Base-by-base conservation (phyloP, 2,329 filamentous ascomycete genomes). In the Talaromyces sp. region DNA sequence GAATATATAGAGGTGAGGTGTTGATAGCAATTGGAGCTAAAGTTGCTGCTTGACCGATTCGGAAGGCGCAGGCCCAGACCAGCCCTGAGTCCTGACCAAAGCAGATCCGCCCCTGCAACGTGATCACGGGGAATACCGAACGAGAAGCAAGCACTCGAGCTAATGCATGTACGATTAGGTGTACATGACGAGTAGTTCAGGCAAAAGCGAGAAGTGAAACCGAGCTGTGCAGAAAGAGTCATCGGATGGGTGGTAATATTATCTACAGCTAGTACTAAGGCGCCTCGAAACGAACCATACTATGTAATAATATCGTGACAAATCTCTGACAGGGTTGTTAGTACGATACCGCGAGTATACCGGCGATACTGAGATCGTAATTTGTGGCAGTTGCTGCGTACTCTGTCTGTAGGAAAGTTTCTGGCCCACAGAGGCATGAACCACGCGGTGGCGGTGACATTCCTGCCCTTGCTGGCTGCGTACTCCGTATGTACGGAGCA, bases 101-200 rank as follows among this genome's bases (percentile, higher is more conserved):
- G 60, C 49, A 63, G 61, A 63, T 63, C 39, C 45, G 61, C 61
- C 61, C 61, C 61, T 31, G 57, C 49, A 22, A 45, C 24, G 24
- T 43, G 50, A 57, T 33, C 50, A 63, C 61, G 61, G 61, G 49
- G 61, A 63, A 63, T 63, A 39, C 61, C 61, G 61, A 62, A 56
- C n/a, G 50, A 43, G 60, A 57, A 11, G 41, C 41, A 43, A 9
- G 16, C 13, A 27, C 22, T 49, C 11, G 45, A 49, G 24, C 49
- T 62, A 62, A 62, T 62, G 49, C 49, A 54, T 62, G 60, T 62
- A 19, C 35, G 19, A 58, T 39, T 27, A 19, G 35, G 37, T 39
- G 22, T 41, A 39, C 19, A 43, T 41, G 56, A 27, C 31, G 37
- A 41, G 13, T 31, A 31, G 27, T 7, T 31, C 10, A 37, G 35